phyloP scores from a whole-genome alignment of 805 yeast species.

The Hanseniaspora mollemarum region DNA sequence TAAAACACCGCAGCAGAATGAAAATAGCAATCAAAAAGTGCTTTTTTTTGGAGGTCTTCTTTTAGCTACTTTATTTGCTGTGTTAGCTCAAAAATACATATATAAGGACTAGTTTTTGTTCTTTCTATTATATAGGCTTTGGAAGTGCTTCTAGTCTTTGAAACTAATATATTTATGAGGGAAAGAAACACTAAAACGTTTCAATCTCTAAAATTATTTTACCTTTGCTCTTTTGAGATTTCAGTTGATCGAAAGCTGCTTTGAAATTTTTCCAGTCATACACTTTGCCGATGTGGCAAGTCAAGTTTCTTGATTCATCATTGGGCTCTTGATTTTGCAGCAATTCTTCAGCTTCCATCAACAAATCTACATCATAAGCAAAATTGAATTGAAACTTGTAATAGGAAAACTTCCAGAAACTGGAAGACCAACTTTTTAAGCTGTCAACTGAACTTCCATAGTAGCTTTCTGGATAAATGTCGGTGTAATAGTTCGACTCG shows the following conservation, averaged over 20 bases:
- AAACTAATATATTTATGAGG: too few relatives aligned
- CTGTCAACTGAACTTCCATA: conserved; percentile 4
- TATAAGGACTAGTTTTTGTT: too few relatives aligned
- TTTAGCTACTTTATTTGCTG: conserved; percentile 29
- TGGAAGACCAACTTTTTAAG: conserved; percentile 21
- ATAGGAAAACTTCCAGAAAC: conserved; percentile 32
- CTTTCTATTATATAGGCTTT: too few relatives aligned
- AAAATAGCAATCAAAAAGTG: not conserved
- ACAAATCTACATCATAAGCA: conserved; percentile 32
- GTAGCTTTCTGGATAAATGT: conserved; percentile 22
- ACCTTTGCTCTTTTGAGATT: conserved; percentile 48
- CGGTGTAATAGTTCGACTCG: conserved; percentile 33
- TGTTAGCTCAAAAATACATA: too few relatives aligned
- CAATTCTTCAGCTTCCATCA: conserved; percentile 35
- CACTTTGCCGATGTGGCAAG: conserved; percentile 41
- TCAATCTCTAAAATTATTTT: conserved; percentile 49
- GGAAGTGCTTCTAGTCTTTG: too few relatives aligned
- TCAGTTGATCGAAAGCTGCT: conserved; percentile 45
- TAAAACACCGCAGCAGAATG: not conserved
- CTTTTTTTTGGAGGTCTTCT: conserved; percentile 22
- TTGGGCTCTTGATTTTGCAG: conserved; percentile 38
- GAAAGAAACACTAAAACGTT: too few relatives aligned
- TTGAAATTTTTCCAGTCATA: conserved; percentile 44
- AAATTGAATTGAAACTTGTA: conserved; percentile 30
- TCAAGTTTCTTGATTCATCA: conserved; percentile 21